Evolutionary conservation across 2,329 filamentous ascomycete species (phyloP), one percentile per base, ranked within the genome.

Genomic region (Botrytis elliptica): DNA sequence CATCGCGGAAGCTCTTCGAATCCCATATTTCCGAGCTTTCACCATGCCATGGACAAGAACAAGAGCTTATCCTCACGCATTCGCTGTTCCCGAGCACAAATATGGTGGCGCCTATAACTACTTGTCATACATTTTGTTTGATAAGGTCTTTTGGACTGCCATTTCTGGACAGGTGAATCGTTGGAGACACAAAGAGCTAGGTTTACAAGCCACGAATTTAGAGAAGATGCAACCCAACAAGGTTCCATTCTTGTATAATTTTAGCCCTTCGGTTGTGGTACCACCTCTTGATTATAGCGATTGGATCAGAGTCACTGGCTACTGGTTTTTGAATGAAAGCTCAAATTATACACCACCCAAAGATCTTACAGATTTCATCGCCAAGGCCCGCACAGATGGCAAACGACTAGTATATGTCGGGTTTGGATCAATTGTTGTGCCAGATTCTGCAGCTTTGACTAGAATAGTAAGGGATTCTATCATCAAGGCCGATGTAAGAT

Each of bases 1-100:
- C 82, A 97, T 99, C 77, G 96, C 96, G 1, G 96, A 99, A 83
- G 94, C 94, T 38, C 87, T 99, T 2, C 87, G 89, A 22, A 97
- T 99, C 63, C 96, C 96, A 0, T 99, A 99, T 82, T 98, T 98
- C 85, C 90, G 96, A 73, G 95, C 95, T 0, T 99, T 99, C 81
- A 97, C 94, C 29, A 99, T 99, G 96, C 96, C 96, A 0, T 99
- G 96, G 96, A 97, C 96, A 0, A 90, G 95, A 67, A 99, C 96
- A 25, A 88, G 96, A 71, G 94, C 95, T 0, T 99, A 99, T 79
- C 96, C 96, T 3, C 96, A 99, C 82, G 96, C 96, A 0, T 99
- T 99, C 83, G 92, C 95, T 40, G 95, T 97, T 75, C 93, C 94
- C 1, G 93, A 97, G 75, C 91, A 93, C 82, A 98, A 97, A 84